These are phyloP conservation scores for Nemania diffusa DNA, from an alignment of 2,329 filamentous ascomycete species.

Conservation along the genomic window DNA sequence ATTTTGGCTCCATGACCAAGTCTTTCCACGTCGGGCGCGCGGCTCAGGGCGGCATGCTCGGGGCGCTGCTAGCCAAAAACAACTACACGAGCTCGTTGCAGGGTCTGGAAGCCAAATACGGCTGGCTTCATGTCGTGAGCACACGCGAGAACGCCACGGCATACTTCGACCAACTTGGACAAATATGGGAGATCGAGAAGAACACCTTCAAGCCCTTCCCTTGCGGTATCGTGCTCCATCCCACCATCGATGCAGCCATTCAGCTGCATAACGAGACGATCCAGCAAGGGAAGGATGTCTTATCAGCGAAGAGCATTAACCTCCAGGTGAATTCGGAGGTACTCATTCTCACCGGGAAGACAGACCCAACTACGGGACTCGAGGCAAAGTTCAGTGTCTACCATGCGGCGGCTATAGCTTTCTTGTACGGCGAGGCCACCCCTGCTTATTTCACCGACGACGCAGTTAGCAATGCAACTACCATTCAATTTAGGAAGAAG, in stretches of 20 bases:
- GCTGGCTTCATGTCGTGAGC: slow-evolving; percentile 64
- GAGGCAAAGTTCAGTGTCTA: slow-evolving; percentile 67
- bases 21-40: slow-evolving; percentile 65
- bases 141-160: slow-evolving; percentile 53
- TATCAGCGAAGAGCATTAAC: slow-evolving; percentile 50
- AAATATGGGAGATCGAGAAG: slow-evolving; percentile 60
- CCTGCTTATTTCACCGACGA: slow-evolving; percentile 62
- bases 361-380: slow-evolving; percentile 58
- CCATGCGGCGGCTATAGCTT: slow-evolving; percentile 61
- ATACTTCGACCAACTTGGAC: slow-evolving; percentile 51
- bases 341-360: slow-evolving; percentile 63
- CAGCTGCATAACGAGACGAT: slow-evolving; percentile 56
- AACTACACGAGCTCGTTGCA: slow-evolving; percentile 60
- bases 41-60: slow-evolving; percentile 61
- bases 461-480: slow-evolving; percentile 53
- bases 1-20: slow-evolving; percentile 67
- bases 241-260: slow-evolving; percentile 63
- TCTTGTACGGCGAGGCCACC: slow-evolving; percentile 62
- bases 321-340: slow-evolving; percentile 62
- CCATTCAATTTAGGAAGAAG: slow-evolving; percentile 52
- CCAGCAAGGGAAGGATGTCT: slow-evolving; percentile 43
- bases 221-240: slow-evolving; percentile 67
- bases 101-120: slow-evolving; percentile 62
- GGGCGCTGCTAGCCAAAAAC: slow-evolving; percentile 53
- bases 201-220: slow-evolving; percentile 68